A percentile compares a stretch with the other conserved stretches of the same genome.
These are phyloP conservation scores for Cinnamomum chago DNA, from an alignment of 164 flowering plant genomes.

Conservation along the genomic window DNA sequence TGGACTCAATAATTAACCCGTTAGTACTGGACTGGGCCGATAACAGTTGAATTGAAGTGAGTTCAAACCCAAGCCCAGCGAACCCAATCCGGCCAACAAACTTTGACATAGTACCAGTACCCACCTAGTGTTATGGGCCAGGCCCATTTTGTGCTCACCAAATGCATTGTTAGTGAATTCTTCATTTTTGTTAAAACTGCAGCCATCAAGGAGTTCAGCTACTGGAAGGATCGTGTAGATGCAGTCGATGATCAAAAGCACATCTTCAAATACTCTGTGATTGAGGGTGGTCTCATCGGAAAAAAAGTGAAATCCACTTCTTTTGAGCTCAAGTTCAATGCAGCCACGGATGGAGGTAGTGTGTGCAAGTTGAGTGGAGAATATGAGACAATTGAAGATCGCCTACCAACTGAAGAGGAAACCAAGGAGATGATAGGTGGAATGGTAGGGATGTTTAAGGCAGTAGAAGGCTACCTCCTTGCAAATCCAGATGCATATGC, in stretches of 20 bases:
- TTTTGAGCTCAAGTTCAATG: conserved; percentile 2
- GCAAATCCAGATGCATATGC: conserved; percentile 2
- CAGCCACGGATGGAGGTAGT: neutral
- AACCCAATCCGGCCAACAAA: too few relatives aligned
- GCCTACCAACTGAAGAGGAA: neutral
- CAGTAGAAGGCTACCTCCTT: conserved; percentile 7
- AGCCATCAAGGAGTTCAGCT: neutral
- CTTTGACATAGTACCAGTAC: too few relatives aligned
- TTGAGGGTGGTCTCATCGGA: conserved; percentile 6
- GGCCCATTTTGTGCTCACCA: too few relatives aligned
- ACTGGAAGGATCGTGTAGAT: conserved; percentile 6
- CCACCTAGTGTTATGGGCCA: too few relatives aligned
- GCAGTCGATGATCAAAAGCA: conserved; percentile 1
- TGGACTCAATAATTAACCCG: too few relatives aligned
- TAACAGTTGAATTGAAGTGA: too few relatives aligned
- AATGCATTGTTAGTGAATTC: too few relatives aligned
- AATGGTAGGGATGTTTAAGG: conserved; percentile 1
- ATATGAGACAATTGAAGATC: neutral
- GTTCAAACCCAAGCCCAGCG: too few relatives aligned
- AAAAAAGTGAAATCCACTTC: neutral
- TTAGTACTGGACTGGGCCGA: too few relatives aligned
- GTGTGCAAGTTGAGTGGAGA: neutral
- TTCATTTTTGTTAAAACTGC: neutral
- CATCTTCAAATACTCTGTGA: neutral
- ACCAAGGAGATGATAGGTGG: neutral